Base-by-base conservation (phyloP, 306 rosid species). In the Sindora glabra region DNA sequence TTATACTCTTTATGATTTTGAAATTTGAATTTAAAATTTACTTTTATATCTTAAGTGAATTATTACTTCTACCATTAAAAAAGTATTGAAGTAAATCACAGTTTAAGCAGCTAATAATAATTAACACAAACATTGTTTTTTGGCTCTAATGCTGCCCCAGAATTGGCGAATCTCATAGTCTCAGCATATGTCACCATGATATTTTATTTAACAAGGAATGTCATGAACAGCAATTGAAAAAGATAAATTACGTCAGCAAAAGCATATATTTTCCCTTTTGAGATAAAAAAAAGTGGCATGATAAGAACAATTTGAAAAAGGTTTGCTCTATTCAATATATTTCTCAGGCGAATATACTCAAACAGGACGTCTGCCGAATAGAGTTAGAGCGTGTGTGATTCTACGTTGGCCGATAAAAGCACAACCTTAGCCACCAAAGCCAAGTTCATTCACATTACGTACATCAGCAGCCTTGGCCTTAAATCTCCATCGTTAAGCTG, bases 401-500 rank as follows among this genome's bases (percentile, higher is more conserved):
- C 50, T 48, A 46, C 4, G 24, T 42, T 42, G 1, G 29, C 6
- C 18, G 9, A 51, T 42, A 59, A 65, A 32, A 66, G 65, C 40
- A 44, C 64, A 59, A 50, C 10, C 19, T 42, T 36, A 59, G 48
- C 38, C 56, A 58, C 52, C 19, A 27, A 27, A 51, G 64, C 24
- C 51, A 45, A 68, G 50, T 58, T 34, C 38, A 22, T 52, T 50
- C 34, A 44, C 37, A 19, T 57, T 29, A 41, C 65, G 49, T 64
- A 64, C 49, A 29, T 27, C 32, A 27, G 3, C 32, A 27, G 5
- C 34, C n/a, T n/a, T n/a, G n/a, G n/a, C n/a, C n/a, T n/a, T n/a
- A n/a, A 75, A 23, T 59, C 65, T 52, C 44, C 40, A 38, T 66
- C 73, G 52, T 52, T 58, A 29, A 64, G 67, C 11, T 51, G 58